Evolutionary conservation across 352 stramenopile genomes (phyloP).

Genomic region (Globisporangium heterothallicum): DNA sequence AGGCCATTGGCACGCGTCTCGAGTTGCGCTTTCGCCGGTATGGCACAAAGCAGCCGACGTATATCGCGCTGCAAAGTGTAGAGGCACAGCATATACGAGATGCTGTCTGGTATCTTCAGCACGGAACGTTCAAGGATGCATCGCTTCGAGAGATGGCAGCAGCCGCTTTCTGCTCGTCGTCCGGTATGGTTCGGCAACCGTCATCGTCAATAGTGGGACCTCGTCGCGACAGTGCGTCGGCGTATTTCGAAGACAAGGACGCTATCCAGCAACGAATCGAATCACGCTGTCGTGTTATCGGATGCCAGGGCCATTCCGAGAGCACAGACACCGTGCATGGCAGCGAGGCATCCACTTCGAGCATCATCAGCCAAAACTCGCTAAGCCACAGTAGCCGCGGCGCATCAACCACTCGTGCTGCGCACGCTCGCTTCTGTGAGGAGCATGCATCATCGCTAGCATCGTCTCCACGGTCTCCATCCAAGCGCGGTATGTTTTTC

Average conservation of each 20-base stretch:
- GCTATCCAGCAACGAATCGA: constrained; percentile 37
- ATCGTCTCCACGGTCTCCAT: constrained; percentile 23
- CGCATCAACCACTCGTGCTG: constrained; percentile 8
- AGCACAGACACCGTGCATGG: constrained; percentile 13
- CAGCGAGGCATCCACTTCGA: constrained; percentile 19
- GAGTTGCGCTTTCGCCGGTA: constrained; percentile 51
- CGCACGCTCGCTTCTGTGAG: constrained; percentile 20
- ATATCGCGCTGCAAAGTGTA: constrained; percentile 48
- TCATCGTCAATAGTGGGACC: background rate
- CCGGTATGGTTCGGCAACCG: background rate
- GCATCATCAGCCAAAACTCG: constrained; percentile 16
- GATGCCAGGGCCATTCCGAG: constrained; percentile 21
- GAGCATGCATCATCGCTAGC: constrained; percentile 20
- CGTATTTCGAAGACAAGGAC: constrained; percentile 33
- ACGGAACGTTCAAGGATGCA: constrained; percentile 36
- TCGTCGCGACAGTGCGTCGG: constrained; percentile 20
- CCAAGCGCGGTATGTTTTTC: constrained; percentile 25
- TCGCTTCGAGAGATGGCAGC: constrained; percentile 22
- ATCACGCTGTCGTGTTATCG: constrained; percentile 44
- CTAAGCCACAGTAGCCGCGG: constrained; percentile 11
- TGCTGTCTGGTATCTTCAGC: constrained; percentile 55
- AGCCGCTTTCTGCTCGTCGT: constrained; percentile 5
- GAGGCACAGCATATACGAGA: constrained; percentile 62
- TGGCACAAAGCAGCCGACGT: constrained; percentile 50
- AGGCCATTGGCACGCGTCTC: constrained; percentile 31